Evolutionary conservation across 176 grass and related monocot genomes (phyloP).

Genomic region (Eragrostis nindensis): DNA sequence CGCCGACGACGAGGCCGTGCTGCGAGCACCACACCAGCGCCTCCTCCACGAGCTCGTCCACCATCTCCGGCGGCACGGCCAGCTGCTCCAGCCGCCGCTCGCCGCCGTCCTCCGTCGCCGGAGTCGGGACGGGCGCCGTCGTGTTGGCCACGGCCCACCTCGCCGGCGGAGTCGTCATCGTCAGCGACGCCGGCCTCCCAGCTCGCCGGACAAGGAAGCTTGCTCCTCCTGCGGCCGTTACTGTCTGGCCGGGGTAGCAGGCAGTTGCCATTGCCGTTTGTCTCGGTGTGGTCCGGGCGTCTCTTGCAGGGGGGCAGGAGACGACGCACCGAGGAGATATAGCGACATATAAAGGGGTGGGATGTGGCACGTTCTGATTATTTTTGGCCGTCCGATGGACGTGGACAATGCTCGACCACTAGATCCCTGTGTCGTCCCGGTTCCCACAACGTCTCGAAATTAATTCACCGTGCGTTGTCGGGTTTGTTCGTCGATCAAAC

Average conservation of each 20-base stretch:
- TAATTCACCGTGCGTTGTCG: too few species aligned
- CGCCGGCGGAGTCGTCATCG: neutral
- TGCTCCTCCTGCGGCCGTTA: neutral
- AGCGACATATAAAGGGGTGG: neutral
- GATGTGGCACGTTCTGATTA: neutral
- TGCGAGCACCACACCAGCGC: slow-evolving; percentile 57
- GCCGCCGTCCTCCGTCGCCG: neutral
- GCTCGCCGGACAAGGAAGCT: neutral
- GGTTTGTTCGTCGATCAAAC: too few species aligned
- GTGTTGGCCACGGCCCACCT: slow-evolving; percentile 13
- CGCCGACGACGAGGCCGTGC: slow-evolving; percentile 53
- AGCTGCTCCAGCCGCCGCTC: slow-evolving; percentile 22
- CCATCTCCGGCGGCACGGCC: slow-evolving; percentile 9
- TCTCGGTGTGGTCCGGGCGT: neutral
- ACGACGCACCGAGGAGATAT: neutral
- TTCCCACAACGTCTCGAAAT: too few species aligned
- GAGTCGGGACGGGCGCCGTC: neutral
- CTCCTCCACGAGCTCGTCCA: slow-evolving; percentile 45
- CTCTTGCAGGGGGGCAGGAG: neutral
- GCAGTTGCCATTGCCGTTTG: neutral
- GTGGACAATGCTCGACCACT: neutral
- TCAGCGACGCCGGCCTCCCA: neutral
- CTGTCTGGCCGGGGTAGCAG: neutral
- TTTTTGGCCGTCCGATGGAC: neutral
- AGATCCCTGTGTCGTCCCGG: too few species aligned